Percentiles rank a stretch among this genome's conserved stretches.
Conservation (phyloP, 1,139 yeast genomes). For the Pichia terricola region DNA sequence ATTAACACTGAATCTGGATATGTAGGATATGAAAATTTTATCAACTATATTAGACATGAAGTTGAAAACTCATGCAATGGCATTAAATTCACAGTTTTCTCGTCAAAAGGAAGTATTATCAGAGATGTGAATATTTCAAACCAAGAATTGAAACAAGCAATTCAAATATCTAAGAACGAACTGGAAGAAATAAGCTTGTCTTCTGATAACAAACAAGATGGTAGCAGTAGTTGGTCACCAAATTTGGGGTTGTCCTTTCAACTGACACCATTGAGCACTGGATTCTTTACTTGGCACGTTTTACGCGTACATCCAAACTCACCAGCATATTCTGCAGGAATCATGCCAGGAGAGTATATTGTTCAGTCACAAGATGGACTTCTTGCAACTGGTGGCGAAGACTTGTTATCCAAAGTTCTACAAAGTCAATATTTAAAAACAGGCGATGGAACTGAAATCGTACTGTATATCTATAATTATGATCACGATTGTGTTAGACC, state of each 20-base stretch:
- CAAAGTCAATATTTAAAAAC: slow-evolving; percentile 45
- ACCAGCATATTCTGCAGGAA: slow-evolving; percentile 80
- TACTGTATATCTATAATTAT: slow-evolving; percentile 78
- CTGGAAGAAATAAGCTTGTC: slow-evolving; percentile 14
- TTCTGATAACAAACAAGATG: slow-evolving; percentile 13
- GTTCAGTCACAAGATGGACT: slow-evolving; percentile 74
- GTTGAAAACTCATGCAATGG: slow-evolving; percentile 25
- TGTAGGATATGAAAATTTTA: slow-evolving; percentile 15
- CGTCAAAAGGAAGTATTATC: slow-evolving; percentile 73
- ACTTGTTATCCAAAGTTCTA: slow-evolving; percentile 60
- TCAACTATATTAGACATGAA: slow-evolving; percentile 29
- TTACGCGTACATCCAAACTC: slow-evolving; percentile 64
- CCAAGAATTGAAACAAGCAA: slow-evolving; percentile 13
- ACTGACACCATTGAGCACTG: slow-evolving; percentile 64
- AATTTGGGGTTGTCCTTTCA: slow-evolving; percentile 61
- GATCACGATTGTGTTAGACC: slow-evolving; percentile 82
- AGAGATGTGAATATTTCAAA: slow-evolving; percentile 45
- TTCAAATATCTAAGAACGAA: slow-evolving; percentile 1
- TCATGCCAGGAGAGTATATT: slow-evolving; percentile 81
- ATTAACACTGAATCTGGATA: slow-evolving; percentile 9
- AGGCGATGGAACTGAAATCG: slow-evolving; percentile 25
- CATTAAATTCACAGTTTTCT: slow-evolving; percentile 67
- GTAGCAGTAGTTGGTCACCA: slow-evolving; percentile 10
- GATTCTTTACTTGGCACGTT: slow-evolving; percentile 86
- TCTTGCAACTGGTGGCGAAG: slow-evolving; percentile 79